These are phyloP conservation scores for Coccomyxa subellipsoidea DNA, from an alignment of 163 green algal genomes.

Conservation along the genomic window DNA sequence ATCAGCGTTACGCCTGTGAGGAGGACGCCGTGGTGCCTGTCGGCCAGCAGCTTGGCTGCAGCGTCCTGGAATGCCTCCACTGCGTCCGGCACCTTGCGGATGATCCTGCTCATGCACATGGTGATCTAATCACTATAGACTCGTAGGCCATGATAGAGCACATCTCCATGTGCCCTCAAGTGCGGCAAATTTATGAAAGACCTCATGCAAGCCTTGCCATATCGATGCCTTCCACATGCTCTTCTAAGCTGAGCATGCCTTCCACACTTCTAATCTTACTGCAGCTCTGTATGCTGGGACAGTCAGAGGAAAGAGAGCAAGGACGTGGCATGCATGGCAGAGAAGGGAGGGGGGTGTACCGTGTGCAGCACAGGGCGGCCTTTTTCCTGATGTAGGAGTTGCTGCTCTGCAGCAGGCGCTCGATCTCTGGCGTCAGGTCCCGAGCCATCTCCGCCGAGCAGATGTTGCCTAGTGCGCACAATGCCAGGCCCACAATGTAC, in stretches of 20 bases:
- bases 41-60: conserved; percentile 66
- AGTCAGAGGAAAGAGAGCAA: not conserved
- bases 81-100: conserved; percentile 93
- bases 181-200: not conserved
- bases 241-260: not conserved
- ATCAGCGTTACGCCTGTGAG: conserved; percentile 80
- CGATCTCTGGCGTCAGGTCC: conserved; percentile 94
- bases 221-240: too few species aligned
- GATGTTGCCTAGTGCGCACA: conserved; percentile 96
- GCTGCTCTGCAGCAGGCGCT: conserved; percentile 71
- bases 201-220: not conserved
- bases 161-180: too few species aligned
- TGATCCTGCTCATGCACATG: conserved; percentile 58
- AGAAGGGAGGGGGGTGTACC: conserved; percentile 29
- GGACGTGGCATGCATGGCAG: not conserved
- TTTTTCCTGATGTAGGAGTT: conserved; percentile 96
- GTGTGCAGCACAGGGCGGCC: conserved; percentile 83
- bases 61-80: conserved; percentile 79
- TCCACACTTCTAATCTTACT: not conserved
- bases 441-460: conserved; percentile 91
- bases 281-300: not conserved
- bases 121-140: too few species aligned
- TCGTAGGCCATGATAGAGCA: too few species aligned
- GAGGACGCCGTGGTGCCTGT: conserved; percentile 90
- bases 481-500: conserved; percentile 88